These are phyloP conservation scores for Lactuca saligna DNA, from an alignment of 129 eudicot genomes.

Conservation along the genomic window DNA sequence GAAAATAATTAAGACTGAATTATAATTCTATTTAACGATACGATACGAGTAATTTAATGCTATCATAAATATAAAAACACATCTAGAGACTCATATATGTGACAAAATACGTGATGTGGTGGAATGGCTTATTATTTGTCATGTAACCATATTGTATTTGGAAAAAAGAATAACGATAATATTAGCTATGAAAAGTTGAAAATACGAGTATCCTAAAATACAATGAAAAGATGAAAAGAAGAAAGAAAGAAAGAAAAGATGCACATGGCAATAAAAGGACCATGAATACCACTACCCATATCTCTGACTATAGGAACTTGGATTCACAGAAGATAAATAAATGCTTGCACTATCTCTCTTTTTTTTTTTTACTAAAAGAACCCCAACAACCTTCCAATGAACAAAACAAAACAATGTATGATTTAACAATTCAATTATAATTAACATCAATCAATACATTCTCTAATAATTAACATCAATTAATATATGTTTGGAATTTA, in stretches of 20 bases:
- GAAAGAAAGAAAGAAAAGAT: slow-evolving; percentile 18
- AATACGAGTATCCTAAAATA: slow-evolving; percentile 1
- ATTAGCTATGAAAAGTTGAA: neutral
- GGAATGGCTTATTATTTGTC: neutral
- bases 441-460: neutral
- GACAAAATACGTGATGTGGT: neutral
- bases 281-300: slow-evolving; percentile 40
- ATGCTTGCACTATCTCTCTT: slow-evolving; percentile 36
- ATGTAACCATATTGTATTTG: neutral
- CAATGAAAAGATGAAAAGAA: neutral
- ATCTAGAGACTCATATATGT: neutral
- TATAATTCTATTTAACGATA: too few relatives aligned
- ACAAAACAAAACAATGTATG: slow-evolving; percentile 30
- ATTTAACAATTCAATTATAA: slow-evolving; percentile 13
- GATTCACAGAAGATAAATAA: slow-evolving; percentile 37
- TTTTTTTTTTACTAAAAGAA: slow-evolving; percentile 27
- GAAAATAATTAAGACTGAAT: too few relatives aligned
- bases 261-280: slow-evolving; percentile 41
- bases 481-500: slow-evolving; percentile 2
- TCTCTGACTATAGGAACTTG: slow-evolving; percentile 42
- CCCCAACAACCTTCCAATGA: slow-evolving; percentile 28
- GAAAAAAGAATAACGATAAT: neutral
- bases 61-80: neutral
- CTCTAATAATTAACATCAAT: neutral
- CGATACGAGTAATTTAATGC: neutral